These are phyloP conservation scores for Starmera quercuum DNA, from an alignment of 805 yeast genomes.

Conservation along the genomic window DNA sequence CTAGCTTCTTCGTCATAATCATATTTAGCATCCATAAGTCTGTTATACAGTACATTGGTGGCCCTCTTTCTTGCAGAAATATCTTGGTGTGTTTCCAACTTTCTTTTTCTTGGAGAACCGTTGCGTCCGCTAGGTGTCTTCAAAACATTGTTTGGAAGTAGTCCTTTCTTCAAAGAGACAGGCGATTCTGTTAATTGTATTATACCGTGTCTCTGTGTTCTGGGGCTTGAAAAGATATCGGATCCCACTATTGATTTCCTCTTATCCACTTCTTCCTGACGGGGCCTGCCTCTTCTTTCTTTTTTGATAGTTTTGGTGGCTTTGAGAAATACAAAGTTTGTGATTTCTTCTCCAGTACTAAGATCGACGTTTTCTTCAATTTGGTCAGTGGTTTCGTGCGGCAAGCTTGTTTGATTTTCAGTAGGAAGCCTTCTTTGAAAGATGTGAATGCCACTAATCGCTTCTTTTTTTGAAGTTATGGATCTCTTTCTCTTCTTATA, in stretches of 20 bases:
- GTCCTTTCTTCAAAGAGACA: slow-evolving; percentile 28
- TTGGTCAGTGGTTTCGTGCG: background rate
- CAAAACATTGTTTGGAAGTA: slow-evolving; percentile 9
- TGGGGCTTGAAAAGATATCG: slow-evolving; percentile 22
- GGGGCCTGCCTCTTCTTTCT: background rate
- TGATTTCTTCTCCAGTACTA: slow-evolving; percentile 2
- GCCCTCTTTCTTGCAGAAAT: slow-evolving; percentile 45
- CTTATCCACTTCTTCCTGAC: slow-evolving; percentile 1
- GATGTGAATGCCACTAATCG: too few species aligned
- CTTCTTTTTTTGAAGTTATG: background rate
- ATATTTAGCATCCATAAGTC: slow-evolving; percentile 19
- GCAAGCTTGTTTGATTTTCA: background rate
- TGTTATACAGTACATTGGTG: slow-evolving; percentile 18
- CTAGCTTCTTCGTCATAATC: slow-evolving; percentile 24
- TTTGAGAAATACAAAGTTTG: slow-evolving; percentile 6
- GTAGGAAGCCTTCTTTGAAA: background rate
- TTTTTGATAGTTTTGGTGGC: background rate
- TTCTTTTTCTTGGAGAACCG: slow-evolving; percentile 39
- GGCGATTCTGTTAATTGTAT: slow-evolving; percentile 8
- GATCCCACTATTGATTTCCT: slow-evolving; percentile 5
- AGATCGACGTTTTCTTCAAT: background rate
- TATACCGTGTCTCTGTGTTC: slow-evolving; percentile 19
- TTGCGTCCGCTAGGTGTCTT: slow-evolving; percentile 36
- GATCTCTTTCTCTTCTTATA: background rate
- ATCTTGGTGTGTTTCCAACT: slow-evolving; percentile 24